Evolutionary conservation across 768 basidiomycete genomes (phyloP).

Genomic region (Mycena crocata): DNA sequence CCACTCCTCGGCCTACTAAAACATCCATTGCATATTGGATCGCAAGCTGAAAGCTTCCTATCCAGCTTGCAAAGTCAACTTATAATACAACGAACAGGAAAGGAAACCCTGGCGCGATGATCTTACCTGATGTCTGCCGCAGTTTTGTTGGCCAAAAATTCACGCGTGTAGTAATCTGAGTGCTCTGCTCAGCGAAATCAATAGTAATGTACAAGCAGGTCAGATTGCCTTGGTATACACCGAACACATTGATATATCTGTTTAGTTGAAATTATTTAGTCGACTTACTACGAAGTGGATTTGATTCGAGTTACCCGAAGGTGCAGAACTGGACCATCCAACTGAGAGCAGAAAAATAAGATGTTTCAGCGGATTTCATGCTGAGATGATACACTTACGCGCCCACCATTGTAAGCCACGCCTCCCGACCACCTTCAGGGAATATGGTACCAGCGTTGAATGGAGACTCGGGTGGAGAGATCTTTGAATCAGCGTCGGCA

Average conservation of each 20-base stretch:
- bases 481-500: no score
- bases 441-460: no score
- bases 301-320: constrained; percentile 50
- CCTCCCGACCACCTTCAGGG: constrained; percentile 11
- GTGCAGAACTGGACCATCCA: constrained; percentile 61
- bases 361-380: neutral
- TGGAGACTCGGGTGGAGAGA: no score
- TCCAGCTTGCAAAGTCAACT: constrained; percentile 51
- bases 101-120: neutral
- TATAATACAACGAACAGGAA: neutral
- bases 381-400: constrained; percentile 48
- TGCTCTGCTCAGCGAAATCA: no score
- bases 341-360: constrained; percentile 30
- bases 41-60: constrained; percentile 62
- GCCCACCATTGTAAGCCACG: constrained; percentile 50
- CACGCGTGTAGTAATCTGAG: constrained; percentile 56
- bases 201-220: constrained; percentile 34
- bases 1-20: constrained; percentile 55
- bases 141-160: constrained; percentile 49
- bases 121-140: constrained; percentile 61
- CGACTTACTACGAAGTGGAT: neutral
- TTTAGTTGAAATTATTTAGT: no score
- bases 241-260: constrained; percentile 60
- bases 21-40: constrained; percentile 56
- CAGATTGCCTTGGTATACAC: constrained; percentile 52